A percentile compares a stretch with the other conserved stretches of the same genome.
These are phyloP conservation scores for Nakazawaea ishiwadae DNA, from an alignment of 805 yeast genomes.

Conservation along the genomic window DNA sequence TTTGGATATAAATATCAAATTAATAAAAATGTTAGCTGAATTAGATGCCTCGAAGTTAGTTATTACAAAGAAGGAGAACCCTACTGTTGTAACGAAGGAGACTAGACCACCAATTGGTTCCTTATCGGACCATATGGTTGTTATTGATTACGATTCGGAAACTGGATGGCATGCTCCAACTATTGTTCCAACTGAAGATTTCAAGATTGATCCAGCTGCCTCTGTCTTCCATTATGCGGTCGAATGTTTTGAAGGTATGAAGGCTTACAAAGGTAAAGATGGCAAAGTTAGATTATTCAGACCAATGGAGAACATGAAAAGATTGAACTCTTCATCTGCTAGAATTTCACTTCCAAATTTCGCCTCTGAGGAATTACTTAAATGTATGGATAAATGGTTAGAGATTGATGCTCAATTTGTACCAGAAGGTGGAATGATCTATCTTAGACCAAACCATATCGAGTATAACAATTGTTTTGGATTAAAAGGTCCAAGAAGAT, in stretches of 20 bases:
- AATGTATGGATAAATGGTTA: slow-evolving; percentile 37
- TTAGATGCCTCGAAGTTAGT: slow-evolving; percentile 8
- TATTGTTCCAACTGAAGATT: slow-evolving; percentile 36
- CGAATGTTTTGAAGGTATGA: slow-evolving; percentile 43
- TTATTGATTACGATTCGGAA: slow-evolving; percentile 38
- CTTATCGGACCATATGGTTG: slow-evolving; percentile 42
- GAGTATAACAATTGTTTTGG: slow-evolving; percentile 46
- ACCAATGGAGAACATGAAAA: slow-evolving; percentile 41
- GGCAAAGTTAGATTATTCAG: slow-evolving; percentile 29
- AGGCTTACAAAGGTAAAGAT: slow-evolving; percentile 33
- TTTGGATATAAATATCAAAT: not conserved
- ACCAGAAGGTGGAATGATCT: slow-evolving; percentile 40
- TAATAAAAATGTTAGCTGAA: slow-evolving; percentile 1
- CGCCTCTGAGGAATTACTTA: slow-evolving; percentile 39
- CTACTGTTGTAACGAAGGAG: not conserved
- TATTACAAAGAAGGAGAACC: slow-evolving; percentile 1
- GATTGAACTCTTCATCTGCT: slow-evolving; percentile 44
- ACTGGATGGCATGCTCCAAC: slow-evolving; percentile 40
- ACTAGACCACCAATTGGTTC: slow-evolving; percentile 4
- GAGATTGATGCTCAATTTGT: slow-evolving; percentile 38
- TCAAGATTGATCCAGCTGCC: slow-evolving; percentile 37
- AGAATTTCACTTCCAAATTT: slow-evolving; percentile 44
- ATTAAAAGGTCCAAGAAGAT: slow-evolving; percentile 38
- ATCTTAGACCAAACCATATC: slow-evolving; percentile 47
- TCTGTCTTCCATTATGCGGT: slow-evolving; percentile 41